Base-by-base conservation (phyloP, 2,329 filamentous ascomycete species). In the Penicillium palitans region DNA sequence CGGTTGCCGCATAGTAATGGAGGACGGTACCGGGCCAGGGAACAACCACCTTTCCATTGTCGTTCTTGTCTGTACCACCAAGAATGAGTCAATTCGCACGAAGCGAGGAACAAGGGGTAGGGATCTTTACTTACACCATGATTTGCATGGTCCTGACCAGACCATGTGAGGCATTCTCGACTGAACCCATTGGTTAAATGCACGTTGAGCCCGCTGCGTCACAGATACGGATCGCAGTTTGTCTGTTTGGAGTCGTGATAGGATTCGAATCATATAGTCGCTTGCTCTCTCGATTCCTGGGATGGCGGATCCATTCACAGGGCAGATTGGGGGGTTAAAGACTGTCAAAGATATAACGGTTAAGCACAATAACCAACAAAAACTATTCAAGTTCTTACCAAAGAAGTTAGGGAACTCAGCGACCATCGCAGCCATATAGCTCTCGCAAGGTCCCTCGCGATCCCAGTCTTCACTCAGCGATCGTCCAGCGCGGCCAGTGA, bases 11-110 rank as follows among this genome's bases (percentile, higher is more conserved):
- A 33, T 60, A 60, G 48, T 60, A 60, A 33, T 60, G 58, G n/a
- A 60, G 48, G 13, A 60, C 55, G n/a, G 58, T 60, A 12, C 58
- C 58, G 3, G 58, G 58, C 58, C 58, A 60, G 2, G 58, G 58
- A 17, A 58, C 58, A 19, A 60, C 40, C 15, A 60, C 42, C 19
- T 60, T 60, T 19, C 57, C 57, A 25, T 40, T 50, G 24, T 27
- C 47, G n/a, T 56, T 56, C 31, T 56, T 56, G 31, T 56, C 53
- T 56, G 21, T 52, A n/a, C 7, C 19, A 25, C 33, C 37, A 15
- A 35, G 17, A 6, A 27, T 44, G 7, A 49, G 44, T 29, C 19
- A 40, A 19, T 25, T 0, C 2, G 15, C 2, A n/a, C 10, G 9
- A n/a, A 24, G 15, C 29, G 7, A 41, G 24, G n/a, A 25, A 9